A percentile compares a stretch with the other conserved stretches of the same genome.
phyloP scores from a whole-genome alignment of 768 basidiomycete genomes.

The Inosperma sp. region DNA sequence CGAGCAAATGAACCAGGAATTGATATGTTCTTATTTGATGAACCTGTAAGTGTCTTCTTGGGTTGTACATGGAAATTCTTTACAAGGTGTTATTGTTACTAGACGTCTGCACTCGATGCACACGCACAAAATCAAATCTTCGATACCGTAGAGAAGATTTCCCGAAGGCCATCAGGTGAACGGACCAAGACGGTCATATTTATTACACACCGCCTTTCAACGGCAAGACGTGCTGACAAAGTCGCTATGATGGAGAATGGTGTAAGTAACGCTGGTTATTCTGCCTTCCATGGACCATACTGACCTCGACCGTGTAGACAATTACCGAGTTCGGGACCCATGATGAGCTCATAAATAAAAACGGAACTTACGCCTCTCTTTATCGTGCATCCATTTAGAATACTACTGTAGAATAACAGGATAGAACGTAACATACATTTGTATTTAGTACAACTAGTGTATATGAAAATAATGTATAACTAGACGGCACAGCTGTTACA shows the following conservation, averaged over 20 bases:
- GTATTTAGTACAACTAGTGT: constrained; percentile 6
- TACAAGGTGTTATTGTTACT: constrained; percentile 10
- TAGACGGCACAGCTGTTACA: constrained; percentile 23
- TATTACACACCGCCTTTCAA: constrained; percentile 79
- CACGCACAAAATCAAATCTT: constrained; percentile 78
- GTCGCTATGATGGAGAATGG: constrained; percentile 84
- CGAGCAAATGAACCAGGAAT: constrained; percentile 68
- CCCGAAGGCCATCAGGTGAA: constrained; percentile 52
- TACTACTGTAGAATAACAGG: constrained; percentile 9
- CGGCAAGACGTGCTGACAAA: constrained; percentile 79
- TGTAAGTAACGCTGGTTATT: constrained; percentile 37
- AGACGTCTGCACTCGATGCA: constrained; percentile 80
- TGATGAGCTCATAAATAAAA: constrained; percentile 53
- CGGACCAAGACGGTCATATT: constrained; percentile 71
- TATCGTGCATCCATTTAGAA: constrained; percentile 62
- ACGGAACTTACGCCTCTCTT: constrained; percentile 63
- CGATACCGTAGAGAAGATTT: constrained; percentile 65
- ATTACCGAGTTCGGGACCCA: constrained; percentile 76
- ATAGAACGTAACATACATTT: constrained; percentile 10
- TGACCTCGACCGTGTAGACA: constrained; percentile 37
- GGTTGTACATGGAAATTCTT: constrained; percentile 6
- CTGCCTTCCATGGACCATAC: background rate
- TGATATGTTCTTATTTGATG: constrained; percentile 80
- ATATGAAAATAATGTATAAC: constrained; percentile 10
- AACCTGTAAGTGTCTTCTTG: constrained; percentile 52